Evolutionary conservation across 208 protist species (phyloP).

Genomic region (Leishmania martiniquensis): DNA sequence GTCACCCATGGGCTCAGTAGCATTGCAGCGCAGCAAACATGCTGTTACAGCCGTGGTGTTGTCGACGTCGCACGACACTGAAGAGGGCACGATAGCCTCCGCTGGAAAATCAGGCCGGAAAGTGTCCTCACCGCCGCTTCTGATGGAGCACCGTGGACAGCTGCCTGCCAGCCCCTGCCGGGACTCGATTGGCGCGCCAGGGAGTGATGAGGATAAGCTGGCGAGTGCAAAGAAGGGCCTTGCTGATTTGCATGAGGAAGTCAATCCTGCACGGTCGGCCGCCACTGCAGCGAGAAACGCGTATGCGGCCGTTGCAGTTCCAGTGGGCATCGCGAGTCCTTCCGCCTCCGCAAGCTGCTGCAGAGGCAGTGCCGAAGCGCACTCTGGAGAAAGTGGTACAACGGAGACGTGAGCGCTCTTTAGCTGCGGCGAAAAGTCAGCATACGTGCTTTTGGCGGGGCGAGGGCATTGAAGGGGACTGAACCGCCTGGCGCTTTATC

Average conservation of each 20-base stretch:
- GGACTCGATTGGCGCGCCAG: background rate
- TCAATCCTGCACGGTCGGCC: conserved; percentile 11
- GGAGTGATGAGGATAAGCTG: background rate
- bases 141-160: conserved; percentile 14
- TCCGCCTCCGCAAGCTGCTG: background rate
- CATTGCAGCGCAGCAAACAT: background rate
- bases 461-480: background rate
- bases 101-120: background rate
- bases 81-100: background rate
- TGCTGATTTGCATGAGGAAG: conserved; percentile 3
- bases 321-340: background rate
- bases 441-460: background rate
- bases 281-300: conserved; percentile 1
- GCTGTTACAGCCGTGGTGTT: background rate
- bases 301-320: background rate
- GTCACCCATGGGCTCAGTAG: background rate
- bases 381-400: background rate
- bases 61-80: background rate
- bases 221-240: background rate
- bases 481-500: background rate
- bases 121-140: background rate
- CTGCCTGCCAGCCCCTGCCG: background rate
- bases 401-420: background rate
- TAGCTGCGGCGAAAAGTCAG: conserved; percentile 12
- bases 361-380: conserved; percentile 1